Percentiles rank a stretch among this genome's conserved stretches.
Conservation (phyloP, 768 basidiomycete genomes). For the Dioszegia crocea region DNA sequence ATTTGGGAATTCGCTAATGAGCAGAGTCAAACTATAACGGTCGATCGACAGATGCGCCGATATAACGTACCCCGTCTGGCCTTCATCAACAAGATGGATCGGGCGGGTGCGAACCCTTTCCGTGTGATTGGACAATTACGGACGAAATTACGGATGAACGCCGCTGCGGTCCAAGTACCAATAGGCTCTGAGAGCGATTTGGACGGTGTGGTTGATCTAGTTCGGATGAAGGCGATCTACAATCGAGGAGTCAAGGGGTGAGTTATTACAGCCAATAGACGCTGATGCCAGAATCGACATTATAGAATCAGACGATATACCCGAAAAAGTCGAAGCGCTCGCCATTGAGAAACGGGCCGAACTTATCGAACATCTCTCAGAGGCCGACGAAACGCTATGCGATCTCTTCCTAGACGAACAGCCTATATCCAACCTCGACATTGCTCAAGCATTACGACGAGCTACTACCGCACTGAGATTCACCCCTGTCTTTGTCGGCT, state of each 20-base stretch:
- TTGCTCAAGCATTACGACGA: slow-evolving; percentile 80
- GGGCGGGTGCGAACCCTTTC: slow-evolving; percentile 96
- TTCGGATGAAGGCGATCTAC: slow-evolving; percentile 90
- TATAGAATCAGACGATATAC: slow-evolving; percentile 81
- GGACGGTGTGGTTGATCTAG: slow-evolving; percentile 86
- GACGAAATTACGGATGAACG: slow-evolving; percentile 81
- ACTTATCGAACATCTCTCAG: slow-evolving; percentile 89
- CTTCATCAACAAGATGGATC: slow-evolving; percentile 98
- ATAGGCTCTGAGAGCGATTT: slow-evolving; percentile 86
- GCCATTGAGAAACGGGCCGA: slow-evolving; percentile 81
- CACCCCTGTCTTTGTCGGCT: slow-evolving; percentile 93
- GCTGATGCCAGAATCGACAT: slow-evolving; percentile 61
- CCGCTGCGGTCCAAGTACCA: slow-evolving; percentile 92
- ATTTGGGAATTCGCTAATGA: background rate
- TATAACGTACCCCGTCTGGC: slow-evolving; percentile 94
- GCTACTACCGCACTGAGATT: slow-evolving; percentile 83
- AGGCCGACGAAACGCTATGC: slow-evolving; percentile 91
- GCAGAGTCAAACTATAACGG: slow-evolving; percentile 96
- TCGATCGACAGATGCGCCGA: slow-evolving; percentile 96
- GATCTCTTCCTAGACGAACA: slow-evolving; percentile 86
- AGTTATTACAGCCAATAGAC: background rate
- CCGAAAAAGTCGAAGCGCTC: slow-evolving; percentile 65
- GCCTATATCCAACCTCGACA: slow-evolving; percentile 65
- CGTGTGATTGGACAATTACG: slow-evolving; percentile 88
- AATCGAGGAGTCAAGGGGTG: slow-evolving; percentile 94